Base-by-base conservation (phyloP, 768 basidiomycete species). In the Boletus pseudo-olivaceus region DNA sequence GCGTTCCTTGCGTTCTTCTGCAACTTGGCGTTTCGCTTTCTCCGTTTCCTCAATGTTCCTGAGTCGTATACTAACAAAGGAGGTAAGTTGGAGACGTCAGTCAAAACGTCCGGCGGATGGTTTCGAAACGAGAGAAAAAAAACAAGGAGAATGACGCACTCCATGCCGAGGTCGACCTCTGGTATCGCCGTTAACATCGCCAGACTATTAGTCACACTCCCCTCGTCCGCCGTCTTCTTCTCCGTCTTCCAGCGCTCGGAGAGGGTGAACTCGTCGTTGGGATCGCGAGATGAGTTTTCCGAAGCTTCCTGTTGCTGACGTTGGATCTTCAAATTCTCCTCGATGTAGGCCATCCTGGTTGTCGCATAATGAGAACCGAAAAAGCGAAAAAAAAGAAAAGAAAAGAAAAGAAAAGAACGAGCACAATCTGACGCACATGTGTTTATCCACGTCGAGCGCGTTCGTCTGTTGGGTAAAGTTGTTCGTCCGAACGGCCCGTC, bases 391-490 rank as follows among this genome's bases (percentile, higher is more conserved):
- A n/a, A n/a, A n/a, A n/a, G n/a, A n/a, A n/a, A n/a, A n/a, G n/a
- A n/a, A n/a, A n/a, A n/a, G n/a, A n/a, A n/a, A n/a, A n/a, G n/a
- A n/a, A n/a, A 34, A n/a, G 4, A 14, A 8, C 27, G 26, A 75
- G 29, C 2, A 2, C 9, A 38, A 27, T 6, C 23, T 1, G 19
- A 27, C 90, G 47, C 53, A 94, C 96, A 98, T 98, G 65, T 98
- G 97, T 67, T 98, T 98, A 75, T 99, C 96, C 26, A 97, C 94
- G 67, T 98, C 96, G 20, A 98, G 79, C 1, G 85, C 83, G 67
- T 97, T 96, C 5, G 96, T 99, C 73, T 98, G 96, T 58, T 95
- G 92, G 0, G 97, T 99, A 67, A 99, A 98, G 73, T 97, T 97
- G 72, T 91, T 96, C 20, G 83, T 76, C 38, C 93, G 78, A 2